Evolutionary conservation across 2,329 filamentous ascomycete species (phyloP), one percentile per base, ranked within the genome.

Genomic region (Pseudogymnoascus sp.): DNA sequence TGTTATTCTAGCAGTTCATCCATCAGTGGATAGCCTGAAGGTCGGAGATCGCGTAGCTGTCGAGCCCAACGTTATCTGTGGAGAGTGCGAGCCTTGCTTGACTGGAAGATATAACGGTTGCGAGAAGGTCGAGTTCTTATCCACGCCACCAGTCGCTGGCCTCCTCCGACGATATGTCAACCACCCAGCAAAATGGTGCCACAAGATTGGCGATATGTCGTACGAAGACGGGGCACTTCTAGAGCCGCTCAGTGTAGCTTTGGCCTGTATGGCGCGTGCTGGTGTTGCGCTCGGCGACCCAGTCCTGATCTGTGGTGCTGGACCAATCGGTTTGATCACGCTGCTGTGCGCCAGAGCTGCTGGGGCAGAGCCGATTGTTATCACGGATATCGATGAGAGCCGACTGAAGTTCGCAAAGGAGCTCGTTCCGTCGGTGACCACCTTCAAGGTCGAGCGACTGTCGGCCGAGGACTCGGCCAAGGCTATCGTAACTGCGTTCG

Each of bases 41-140:
- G 82, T 89, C 42, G 93, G 93, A 73, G 93, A 97, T 79, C 89
- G 92, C 68, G 91, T 97, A 64, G 93, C 93, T 64, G 84, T 97
- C 73, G 93, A 97, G 79, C 93, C 93, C 66, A 96, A 96, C 77
- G 85, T 97, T 70, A 93, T 95, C 76, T 97, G 93, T 83, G 86
- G 88, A 75, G 83, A 85, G 72, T 97, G 93, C 83, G 91, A 96
- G 77, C 90, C 91, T 40, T 97, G 93, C 77, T 80, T 96, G 68
- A 95, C 90, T 11, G 93, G 93, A 64, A 88, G 91, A 70, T 97
- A 97, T 82, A 97, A 97, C 75, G 93, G 93, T 65, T 97, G 93
- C 79, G 89, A 93, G 71, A 83, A 81, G 61, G 91, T 97, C 68
- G 79, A 83, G 62, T 97, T 97, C 80, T 82, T 96, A 61, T 96